Conservation (phyloP, 306 rosid genomes). For the Acacia crassicarpa region DNA sequence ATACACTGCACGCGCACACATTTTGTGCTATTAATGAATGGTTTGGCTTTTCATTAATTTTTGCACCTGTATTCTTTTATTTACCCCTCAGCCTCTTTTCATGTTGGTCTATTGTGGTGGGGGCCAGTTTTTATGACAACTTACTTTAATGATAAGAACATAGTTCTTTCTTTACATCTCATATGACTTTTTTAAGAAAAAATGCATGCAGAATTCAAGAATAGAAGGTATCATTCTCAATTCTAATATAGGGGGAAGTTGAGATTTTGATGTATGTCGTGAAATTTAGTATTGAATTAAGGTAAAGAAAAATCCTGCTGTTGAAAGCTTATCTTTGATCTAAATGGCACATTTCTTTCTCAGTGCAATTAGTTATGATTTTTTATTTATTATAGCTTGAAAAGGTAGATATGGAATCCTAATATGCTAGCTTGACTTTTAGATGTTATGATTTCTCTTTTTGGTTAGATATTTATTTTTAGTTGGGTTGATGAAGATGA, state of each 20-base stretch:
- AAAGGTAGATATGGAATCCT: not conserved
- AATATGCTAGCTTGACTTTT: constrained; percentile 7
- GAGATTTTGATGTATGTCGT: not conserved
- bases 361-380: not conserved
- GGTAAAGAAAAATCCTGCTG: not conserved
- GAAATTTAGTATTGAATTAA: not conserved
- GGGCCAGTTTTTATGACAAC: not conserved
- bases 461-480: not conserved
- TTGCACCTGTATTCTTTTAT: not conserved
- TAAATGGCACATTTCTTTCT: not conserved
- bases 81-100: not conserved
- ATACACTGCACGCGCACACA: not conserved
- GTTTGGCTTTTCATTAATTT: not conserved
- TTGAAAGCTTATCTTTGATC: not conserved
- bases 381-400: not conserved
- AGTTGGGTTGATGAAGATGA: not conserved
- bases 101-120: not conserved
- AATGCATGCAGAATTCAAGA: not conserved
- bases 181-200: not conserved
- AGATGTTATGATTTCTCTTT: not conserved
- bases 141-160: not conserved
- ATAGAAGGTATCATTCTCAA: not conserved
- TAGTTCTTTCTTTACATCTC: not conserved
- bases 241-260: not conserved
- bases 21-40: not conserved